phyloP scores from a whole-genome alignment of 306 rosid species.

The Prinsepia uniflora region DNA sequence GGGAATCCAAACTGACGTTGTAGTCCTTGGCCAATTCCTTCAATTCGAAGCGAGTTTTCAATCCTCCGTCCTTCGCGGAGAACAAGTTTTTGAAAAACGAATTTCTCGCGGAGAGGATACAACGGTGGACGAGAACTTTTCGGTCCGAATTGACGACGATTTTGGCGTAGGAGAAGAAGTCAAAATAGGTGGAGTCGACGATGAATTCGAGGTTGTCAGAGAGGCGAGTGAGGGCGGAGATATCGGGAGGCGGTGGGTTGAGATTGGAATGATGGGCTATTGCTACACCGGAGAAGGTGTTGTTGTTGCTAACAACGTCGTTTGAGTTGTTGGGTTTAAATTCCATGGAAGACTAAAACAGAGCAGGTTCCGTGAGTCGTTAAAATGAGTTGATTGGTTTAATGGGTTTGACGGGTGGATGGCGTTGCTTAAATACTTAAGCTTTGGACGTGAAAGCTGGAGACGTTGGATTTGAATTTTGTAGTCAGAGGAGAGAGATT shows the following conservation, averaged over 20 bases:
- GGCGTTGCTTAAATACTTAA: neutral
- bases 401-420: neutral
- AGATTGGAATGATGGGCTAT: neutral
- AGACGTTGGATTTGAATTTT: neutral
- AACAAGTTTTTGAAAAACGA: constrained; percentile 38
- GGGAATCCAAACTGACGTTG: constrained; percentile 42
- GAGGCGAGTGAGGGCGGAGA: constrained; percentile 31
- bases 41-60: constrained; percentile 22
- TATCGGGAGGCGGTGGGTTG: constrained; percentile 19
- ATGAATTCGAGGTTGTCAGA: constrained; percentile 42
- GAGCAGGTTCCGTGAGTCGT: neutral
- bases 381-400: neutral
- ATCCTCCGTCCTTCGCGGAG: constrained; percentile 1
- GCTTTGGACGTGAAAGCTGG: neutral
- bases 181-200: constrained; percentile 19
- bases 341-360: neutral
- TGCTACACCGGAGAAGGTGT: constrained; percentile 22
- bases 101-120: constrained; percentile 51
- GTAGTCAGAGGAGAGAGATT: constrained; percentile 20
- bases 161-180: constrained; percentile 45
- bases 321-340: constrained; percentile 32
- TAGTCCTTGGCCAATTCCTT: constrained; percentile 48
- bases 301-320: constrained; percentile 22
- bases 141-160: constrained; percentile 22
- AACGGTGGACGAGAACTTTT: constrained; percentile 47